Evolutionary conservation across 148 eudicot species (phyloP).

Genomic region (Rhododendron henanense): DNA sequence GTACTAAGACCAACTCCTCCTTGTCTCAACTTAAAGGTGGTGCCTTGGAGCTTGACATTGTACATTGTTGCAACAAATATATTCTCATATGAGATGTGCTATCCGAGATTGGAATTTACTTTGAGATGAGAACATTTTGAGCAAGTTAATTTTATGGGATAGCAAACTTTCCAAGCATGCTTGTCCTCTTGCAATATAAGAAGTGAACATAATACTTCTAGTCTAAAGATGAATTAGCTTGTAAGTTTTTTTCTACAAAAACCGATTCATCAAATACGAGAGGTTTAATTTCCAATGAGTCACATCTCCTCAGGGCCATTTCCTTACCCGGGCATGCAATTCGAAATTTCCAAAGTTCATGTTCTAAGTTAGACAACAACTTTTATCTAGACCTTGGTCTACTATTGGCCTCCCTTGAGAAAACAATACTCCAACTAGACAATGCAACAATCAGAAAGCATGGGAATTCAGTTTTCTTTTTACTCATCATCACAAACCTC

Average conservation of each 20-base stretch:
- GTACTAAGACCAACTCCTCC: background rate
- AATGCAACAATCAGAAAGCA: background rate
- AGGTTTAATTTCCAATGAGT: background rate
- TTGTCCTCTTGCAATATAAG: background rate
- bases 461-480: background rate
- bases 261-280: background rate
- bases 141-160: background rate
- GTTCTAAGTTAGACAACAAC: background rate
- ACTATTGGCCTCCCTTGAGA: background rate
- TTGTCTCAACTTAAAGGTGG: background rate
- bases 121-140: background rate
- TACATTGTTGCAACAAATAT: background rate
- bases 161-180: too few species aligned
- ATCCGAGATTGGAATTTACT: background rate
- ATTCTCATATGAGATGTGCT: background rate
- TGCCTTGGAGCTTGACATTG: background rate
- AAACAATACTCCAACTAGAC: background rate
- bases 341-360: background rate
- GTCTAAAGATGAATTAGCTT: background rate
- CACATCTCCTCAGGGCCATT: background rate
- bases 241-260: background rate
- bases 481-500: conserved; percentile 39
- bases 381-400: background rate
- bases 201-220: background rate
- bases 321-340: background rate